Evolutionary conservation across 805 yeast species (phyloP).

Genomic region (Candida quercuum): DNA sequence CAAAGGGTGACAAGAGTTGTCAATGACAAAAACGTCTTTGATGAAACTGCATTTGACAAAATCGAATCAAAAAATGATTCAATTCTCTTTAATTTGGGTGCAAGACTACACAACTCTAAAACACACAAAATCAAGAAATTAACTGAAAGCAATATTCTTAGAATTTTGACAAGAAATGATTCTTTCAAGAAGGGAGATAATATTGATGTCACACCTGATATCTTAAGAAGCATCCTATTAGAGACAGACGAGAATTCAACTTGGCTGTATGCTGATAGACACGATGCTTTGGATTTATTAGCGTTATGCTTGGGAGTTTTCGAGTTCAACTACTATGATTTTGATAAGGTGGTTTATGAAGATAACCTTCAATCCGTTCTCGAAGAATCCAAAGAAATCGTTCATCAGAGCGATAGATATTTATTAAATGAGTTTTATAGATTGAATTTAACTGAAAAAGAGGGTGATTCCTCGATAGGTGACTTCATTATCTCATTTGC

Average conservation of each 20-base stretch:
- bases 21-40: conserved; percentile 6
- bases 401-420: not conserved
- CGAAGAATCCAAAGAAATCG: not conserved
- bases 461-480: conserved; percentile 2
- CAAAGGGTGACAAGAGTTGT: conserved; percentile 4
- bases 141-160: not conserved
- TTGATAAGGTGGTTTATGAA: not conserved
- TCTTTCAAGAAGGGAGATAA: not conserved
- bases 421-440: conserved; percentile 1
- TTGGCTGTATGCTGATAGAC: conserved; percentile 3
- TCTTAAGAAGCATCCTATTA: conserved; percentile 9
- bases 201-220: conserved; percentile 6
- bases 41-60: not conserved
- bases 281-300: conserved; percentile 1
- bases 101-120: no score
- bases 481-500: conserved; percentile 4
- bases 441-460: not conserved
- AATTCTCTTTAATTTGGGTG: not conserved
- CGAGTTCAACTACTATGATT: not conserved
- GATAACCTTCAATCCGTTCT: conserved; percentile 1
- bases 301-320: conserved; percentile 1
- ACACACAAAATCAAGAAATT: not conserved
- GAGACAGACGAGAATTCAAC: conserved; percentile 2
- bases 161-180: not conserved
- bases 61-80: not conserved